Evolutionary conservation across 2,329 filamentous ascomycete species (phyloP).

Genomic region (Biscogniauxia marginata): DNA sequence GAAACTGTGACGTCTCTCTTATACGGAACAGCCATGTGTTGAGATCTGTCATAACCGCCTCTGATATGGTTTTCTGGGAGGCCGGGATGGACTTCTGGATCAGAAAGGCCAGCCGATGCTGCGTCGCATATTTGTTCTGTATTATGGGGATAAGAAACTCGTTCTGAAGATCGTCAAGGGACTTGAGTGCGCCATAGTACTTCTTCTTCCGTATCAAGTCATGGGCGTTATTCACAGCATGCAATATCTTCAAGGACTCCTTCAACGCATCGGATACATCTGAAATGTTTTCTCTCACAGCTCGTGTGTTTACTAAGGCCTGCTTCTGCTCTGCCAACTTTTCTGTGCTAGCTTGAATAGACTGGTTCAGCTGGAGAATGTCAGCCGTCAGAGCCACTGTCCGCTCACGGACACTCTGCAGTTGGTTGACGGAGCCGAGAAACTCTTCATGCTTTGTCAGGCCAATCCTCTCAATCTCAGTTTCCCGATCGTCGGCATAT

Average conservation of each 20-base stretch:
- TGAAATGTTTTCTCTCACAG: constrained; percentile 91
- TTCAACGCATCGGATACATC: constrained; percentile 86
- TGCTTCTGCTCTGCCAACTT: constrained; percentile 93
- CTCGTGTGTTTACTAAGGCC: constrained; percentile 85
- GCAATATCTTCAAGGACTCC: constrained; percentile 87
- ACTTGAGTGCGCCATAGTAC: constrained; percentile 91
- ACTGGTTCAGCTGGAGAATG: constrained; percentile 89
- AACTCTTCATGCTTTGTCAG: constrained; percentile 97
- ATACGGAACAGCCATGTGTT: constrained; percentile 97
- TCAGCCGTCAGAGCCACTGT: constrained; percentile 86
- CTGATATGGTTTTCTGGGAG: constrained; percentile 88
- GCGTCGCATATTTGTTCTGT: constrained; percentile 82
- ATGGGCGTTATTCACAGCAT: constrained; percentile 90
- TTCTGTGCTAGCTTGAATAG: constrained; percentile 92
- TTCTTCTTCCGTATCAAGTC: constrained; percentile 90
- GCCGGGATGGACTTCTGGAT: constrained; percentile 95
- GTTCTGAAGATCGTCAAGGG: constrained; percentile 92
- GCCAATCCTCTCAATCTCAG: constrained; percentile 91
- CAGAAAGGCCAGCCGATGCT: constrained; percentile 91
- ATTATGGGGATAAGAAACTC: constrained; percentile 77
- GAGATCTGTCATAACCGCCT: constrained; percentile 93
- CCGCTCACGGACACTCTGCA: constrained; percentile 88
- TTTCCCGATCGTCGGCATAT: constrained; percentile 83
- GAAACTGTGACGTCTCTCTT: constrained; percentile 90
- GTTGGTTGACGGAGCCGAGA: constrained; percentile 85